phyloP scores from a whole-genome alignment of 2,329 filamentous ascomycete genomes.

The Trichoderma sp. region DNA sequence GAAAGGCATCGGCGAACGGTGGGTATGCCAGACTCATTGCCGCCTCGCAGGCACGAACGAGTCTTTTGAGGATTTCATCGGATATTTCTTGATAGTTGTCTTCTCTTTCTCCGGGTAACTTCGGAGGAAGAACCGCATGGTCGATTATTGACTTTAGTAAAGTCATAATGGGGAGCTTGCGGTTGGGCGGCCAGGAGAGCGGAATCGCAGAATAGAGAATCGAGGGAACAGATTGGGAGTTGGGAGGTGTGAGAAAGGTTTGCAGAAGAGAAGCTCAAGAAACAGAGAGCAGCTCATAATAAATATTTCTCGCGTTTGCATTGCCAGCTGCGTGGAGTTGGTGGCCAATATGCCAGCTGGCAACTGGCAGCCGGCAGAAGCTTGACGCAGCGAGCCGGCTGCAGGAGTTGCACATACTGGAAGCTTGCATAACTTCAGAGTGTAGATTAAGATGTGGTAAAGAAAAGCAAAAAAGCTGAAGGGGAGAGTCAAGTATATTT shows the following conservation, averaged over 20 bases:
- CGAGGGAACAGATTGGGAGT: neutral
- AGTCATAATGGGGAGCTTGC: too few relatives aligned
- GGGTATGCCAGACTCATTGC: neutral
- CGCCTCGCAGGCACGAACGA: slow-evolving; percentile 17
- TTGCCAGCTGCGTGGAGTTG: neutral
- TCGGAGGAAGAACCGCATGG: slow-evolving; percentile 27
- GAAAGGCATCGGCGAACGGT: neutral
- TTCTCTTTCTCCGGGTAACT: slow-evolving; percentile 21
- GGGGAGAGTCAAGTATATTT: neutral
- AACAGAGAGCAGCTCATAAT: neutral
- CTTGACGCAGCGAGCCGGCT: neutral
- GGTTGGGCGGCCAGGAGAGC: too few relatives aligned
- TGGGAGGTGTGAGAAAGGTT: neutral
- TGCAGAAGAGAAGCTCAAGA: neutral
- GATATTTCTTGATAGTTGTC: slow-evolving; percentile 8
- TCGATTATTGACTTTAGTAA: slow-evolving; percentile 22
- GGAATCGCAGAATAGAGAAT: too few relatives aligned
- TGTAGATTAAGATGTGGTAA: neutral
- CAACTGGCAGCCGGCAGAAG: neutral
- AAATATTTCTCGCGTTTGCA: neutral
- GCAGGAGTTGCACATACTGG: neutral
- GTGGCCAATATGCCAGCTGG: neutral
- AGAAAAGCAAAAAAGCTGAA: neutral
- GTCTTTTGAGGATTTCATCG: slow-evolving; percentile 10
- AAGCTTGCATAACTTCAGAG: neutral